Conservation (phyloP, 495 filamentous ascomycete genomes). For the Cairneyella variabilis region DNA sequence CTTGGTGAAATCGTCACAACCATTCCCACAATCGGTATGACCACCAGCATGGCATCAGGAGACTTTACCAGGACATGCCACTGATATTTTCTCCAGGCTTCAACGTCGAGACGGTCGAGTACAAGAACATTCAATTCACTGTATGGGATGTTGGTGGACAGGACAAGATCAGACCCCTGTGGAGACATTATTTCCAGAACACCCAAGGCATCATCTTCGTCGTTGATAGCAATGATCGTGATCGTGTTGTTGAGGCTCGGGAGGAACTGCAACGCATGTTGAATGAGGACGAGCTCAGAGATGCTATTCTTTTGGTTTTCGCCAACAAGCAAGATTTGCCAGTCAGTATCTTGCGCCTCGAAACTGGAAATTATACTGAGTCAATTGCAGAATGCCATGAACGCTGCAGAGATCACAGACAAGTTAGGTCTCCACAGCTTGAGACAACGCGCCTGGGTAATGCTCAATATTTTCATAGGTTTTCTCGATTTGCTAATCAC, state of each 20-base stretch:
- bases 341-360: slow-evolving; percentile 48
- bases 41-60: slow-evolving; percentile 20
- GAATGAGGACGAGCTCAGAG: slow-evolving; percentile 98
- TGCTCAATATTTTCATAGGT: slow-evolving; percentile 21
- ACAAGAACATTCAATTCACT: slow-evolving; percentile 99
- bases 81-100: slow-evolving; percentile 61
- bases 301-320: slow-evolving; percentile 96
- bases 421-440: slow-evolving; percentile 99
- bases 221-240: slow-evolving; percentile 99
- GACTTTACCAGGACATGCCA: not conserved
- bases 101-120: slow-evolving; percentile 99
- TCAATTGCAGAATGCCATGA: slow-evolving; percentile 86
- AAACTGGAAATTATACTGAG: slow-evolving; percentile 13
- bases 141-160: slow-evolving; percentile 99
- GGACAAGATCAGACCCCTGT: slow-evolving; percentile 99
- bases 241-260: slow-evolving; percentile 97
- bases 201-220: slow-evolving; percentile 99
- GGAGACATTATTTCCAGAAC: slow-evolving; percentile 99
- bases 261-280: slow-evolving; percentile 99
- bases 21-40: slow-evolving; percentile 97
- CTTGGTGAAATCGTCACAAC: slow-evolving; percentile 99
- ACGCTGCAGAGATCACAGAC: slow-evolving; percentile 98
- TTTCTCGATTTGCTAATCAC: slow-evolving; percentile 20
- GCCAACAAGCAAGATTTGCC: slow-evolving; percentile 99
- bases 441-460: slow-evolving; percentile 96